Percentiles rank a stretch among this genome's conserved stretches.
Conservation (phyloP, 1,139 yeast genomes). For the Suhomyces anneliseae region DNA sequence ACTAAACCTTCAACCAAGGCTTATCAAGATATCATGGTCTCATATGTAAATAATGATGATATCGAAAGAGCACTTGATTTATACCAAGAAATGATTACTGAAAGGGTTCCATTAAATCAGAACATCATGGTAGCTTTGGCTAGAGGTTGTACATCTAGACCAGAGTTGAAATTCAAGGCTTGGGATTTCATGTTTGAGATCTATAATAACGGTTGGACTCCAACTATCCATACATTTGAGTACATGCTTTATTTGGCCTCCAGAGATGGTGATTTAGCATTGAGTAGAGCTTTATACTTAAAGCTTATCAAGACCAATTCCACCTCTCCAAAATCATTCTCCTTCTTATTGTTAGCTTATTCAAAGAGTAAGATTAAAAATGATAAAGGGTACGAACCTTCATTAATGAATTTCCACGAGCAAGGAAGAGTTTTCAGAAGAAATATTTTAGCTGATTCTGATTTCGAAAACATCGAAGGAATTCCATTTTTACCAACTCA, state of each 20-base stretch:
- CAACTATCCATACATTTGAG: constrained; percentile 57
- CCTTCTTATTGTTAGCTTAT: constrained; percentile 58
- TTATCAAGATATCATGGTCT: constrained; percentile 68
- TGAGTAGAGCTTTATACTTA: constrained; percentile 70
- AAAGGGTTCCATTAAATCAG: constrained; percentile 32
- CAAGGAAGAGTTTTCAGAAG: constrained; percentile 49
- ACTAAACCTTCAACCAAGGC: constrained; percentile 68
- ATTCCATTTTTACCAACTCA: constrained; percentile 72
- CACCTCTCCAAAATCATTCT: constrained; percentile 44
- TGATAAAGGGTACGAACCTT: constrained; percentile 23
- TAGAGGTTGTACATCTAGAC: constrained; percentile 65
- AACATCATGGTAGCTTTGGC: constrained; percentile 66
- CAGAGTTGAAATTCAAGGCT: constrained; percentile 52
- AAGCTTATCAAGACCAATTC: constrained; percentile 49
- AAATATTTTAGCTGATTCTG: constrained; percentile 37
- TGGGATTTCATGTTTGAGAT: constrained; percentile 81
- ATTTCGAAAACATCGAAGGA: constrained; percentile 24
- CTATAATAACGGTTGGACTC: constrained; percentile 49
- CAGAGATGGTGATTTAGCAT: constrained; percentile 72
- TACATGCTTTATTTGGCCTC: constrained; percentile 74
- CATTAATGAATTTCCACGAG: constrained; percentile 42
- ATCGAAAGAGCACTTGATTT: constrained; percentile 75
- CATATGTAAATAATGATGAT: constrained; percentile 61
- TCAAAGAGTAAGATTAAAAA: constrained; percentile 33
- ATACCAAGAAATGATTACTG: constrained; percentile 62